phyloP scores from a whole-genome alignment of 148 eudicot species.

The Euryodendron excelsum region DNA sequence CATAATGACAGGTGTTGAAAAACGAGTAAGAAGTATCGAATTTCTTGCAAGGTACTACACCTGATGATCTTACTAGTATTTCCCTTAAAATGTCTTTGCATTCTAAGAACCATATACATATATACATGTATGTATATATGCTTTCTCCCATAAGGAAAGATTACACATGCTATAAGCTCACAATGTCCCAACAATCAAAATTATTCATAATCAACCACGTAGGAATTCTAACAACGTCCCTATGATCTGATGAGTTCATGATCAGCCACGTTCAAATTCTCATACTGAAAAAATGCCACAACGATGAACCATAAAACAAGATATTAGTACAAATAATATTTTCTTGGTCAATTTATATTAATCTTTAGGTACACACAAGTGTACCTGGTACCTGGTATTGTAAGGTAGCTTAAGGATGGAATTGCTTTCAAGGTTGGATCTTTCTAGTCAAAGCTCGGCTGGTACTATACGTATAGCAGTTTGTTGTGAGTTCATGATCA shows the following conservation, averaged over 20 bases:
- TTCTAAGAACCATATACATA: not conserved
- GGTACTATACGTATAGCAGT: too few relatives aligned
- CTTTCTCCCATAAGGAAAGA: too few relatives aligned
- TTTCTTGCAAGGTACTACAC: slow-evolving; percentile 6
- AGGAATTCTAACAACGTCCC: not conserved
- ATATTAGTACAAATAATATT: not conserved
- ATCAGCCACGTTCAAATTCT: slow-evolving; percentile 6
- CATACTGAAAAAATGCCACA: not conserved
- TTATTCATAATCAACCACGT: slow-evolving; percentile 13
- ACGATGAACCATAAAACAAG: not conserved
- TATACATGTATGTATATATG: slow-evolving; percentile 27
- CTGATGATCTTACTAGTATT: not conserved
- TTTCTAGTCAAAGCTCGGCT: too few relatives aligned
- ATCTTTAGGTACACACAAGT: too few relatives aligned
- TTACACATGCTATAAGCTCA: slow-evolving; percentile 22
- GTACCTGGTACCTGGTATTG: not conserved
- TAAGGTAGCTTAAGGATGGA: not conserved
- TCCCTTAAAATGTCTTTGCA: too few relatives aligned
- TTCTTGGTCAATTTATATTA: too few relatives aligned
- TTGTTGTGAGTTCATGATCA: slow-evolving; percentile 3
- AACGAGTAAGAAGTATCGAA: not conserved
- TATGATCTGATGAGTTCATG: not conserved
- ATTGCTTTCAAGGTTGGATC: not conserved
- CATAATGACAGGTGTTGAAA: not conserved
- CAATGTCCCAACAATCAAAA: slow-evolving; percentile 16